Conservation (phyloP, 169 alveolate species). For the Eimeria necatrix region DNA sequence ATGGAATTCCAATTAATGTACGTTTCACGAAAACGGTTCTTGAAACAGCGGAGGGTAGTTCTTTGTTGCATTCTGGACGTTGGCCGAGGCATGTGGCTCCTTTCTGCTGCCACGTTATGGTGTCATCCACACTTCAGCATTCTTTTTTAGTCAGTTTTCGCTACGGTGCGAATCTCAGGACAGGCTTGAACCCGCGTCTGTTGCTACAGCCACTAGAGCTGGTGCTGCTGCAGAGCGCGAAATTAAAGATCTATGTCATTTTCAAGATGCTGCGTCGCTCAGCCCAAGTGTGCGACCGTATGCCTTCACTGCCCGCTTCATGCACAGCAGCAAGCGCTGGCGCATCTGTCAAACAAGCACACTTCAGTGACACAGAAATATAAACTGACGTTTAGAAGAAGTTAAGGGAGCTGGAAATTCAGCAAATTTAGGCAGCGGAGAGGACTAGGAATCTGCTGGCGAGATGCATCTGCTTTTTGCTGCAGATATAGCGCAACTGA, state of each 20-base stretch:
- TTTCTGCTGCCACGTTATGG: neutral
- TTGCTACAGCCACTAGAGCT: neutral
- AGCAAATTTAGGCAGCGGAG: too few relatives aligned
- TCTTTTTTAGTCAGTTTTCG: neutral
- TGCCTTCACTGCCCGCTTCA: neutral
- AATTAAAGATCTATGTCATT: neutral
- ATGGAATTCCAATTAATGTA: constrained; percentile 64
- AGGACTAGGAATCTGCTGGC: too few relatives aligned
- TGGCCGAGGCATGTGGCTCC: neutral
- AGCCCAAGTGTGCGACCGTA: constrained; percentile 68
- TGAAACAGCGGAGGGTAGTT: neutral
- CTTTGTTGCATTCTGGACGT: neutral
- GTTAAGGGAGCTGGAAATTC: too few relatives aligned
- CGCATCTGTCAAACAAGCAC: neutral
- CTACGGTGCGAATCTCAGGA: neutral
- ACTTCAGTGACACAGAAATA: neutral
- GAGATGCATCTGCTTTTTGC: neutral
- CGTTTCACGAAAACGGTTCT: neutral
- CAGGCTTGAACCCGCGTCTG: neutral
- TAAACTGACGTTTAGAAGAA: neutral
- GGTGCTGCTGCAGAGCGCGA: neutral
- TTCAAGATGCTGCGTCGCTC: neutral
- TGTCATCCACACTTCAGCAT: neutral
- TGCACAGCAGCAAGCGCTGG: neutral
- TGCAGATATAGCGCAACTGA: constrained; percentile 63